Conservation (phyloP, 1,139 yeast genomes). For the Saccharomyces hybrid region DNA sequence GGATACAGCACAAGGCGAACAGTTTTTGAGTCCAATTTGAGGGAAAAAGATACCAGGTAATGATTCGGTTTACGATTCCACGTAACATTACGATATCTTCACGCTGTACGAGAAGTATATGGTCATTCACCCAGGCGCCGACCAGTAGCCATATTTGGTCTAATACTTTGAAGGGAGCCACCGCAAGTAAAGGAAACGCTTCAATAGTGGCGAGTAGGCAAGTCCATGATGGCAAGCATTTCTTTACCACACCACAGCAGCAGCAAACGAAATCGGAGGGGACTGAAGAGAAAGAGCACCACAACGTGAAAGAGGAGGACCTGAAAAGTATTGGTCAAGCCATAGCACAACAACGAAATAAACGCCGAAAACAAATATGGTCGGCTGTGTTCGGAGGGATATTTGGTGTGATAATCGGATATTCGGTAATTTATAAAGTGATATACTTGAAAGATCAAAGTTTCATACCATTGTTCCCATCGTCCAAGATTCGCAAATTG, state of each 20-base stretch:
- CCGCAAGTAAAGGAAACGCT: background rate
- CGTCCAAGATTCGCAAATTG: conserved; percentile 21
- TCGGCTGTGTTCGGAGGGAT: conserved; percentile 13
- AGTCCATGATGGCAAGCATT: conserved; percentile 10
- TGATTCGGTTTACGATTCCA: background rate
- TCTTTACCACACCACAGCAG: conserved; percentile 9
- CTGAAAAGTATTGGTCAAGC: conserved; percentile 13
- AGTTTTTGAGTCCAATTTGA: background rate
- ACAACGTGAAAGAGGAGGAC: background rate
- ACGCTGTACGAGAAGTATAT: background rate
- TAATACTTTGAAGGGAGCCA: background rate
- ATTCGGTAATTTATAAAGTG: conserved; percentile 26
- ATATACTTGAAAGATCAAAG: conserved; percentile 20
- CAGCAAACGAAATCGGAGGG: background rate
- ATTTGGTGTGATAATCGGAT: conserved; percentile 22
- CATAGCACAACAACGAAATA: conserved; percentile 14
- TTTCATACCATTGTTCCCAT: conserved; percentile 26
- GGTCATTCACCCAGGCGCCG: background rate
- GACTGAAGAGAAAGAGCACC: background rate
- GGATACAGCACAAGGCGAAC: background rate
- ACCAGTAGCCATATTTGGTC: background rate
- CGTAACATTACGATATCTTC: background rate
- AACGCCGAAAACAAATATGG: conserved; percentile 12
- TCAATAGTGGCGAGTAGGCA: background rate
- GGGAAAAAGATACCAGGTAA: background rate